Evolutionary conservation across 306 rosid species (phyloP), one percentile per base, ranked within the genome.

Genomic region (Purshia tridentata): DNA sequence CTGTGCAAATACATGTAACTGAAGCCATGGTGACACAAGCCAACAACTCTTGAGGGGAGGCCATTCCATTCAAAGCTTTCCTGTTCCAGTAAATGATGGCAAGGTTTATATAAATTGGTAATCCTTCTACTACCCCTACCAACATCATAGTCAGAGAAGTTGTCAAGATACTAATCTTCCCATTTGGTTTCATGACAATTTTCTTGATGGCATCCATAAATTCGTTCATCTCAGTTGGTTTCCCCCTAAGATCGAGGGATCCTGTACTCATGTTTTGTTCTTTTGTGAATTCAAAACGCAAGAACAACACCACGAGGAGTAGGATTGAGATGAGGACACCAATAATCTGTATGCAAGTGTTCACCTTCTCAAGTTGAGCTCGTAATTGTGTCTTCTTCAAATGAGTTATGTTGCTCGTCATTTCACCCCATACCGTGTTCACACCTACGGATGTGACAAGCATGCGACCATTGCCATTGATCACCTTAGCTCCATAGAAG

Each of bases 1-100:
- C 73, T 9, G 54, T 39, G 29, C 73, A 69, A 6, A 39, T 53
- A 18, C 37, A 29, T 6, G 73, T 35, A 23, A 13, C 80, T 4
- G 70, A 77, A 20, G 23, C 71, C 71, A 77, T 51, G 39, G 61
- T 51, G 42, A 70, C 51, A 52, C 57, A 52, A 51, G 69, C 81
- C 50, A 77, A n/a, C 35, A 37, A 1, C 4, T 65, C 54, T 23
- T 65, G 76, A 16, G 23, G 50, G 0, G 53, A 15, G 49, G 57
- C 81, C 29, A 15, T 61, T 55, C 19, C 12, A 15, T 52, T 16
- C 41, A 77, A 14, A 22, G 71, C 12, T 35, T 50, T 77, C 65
- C 47, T 60, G 8, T 18, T 60, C 81, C 65, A 70, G 22, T 61
- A 63, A 44, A 23, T 8, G 35, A 55, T 41, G 22, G 66, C 49